Percentiles rank a stretch among this genome's conserved stretches.
These are phyloP conservation scores for Penicillium hordei DNA, from an alignment of 2,329 filamentous ascomycete species.

Conservation along the genomic window DNA sequence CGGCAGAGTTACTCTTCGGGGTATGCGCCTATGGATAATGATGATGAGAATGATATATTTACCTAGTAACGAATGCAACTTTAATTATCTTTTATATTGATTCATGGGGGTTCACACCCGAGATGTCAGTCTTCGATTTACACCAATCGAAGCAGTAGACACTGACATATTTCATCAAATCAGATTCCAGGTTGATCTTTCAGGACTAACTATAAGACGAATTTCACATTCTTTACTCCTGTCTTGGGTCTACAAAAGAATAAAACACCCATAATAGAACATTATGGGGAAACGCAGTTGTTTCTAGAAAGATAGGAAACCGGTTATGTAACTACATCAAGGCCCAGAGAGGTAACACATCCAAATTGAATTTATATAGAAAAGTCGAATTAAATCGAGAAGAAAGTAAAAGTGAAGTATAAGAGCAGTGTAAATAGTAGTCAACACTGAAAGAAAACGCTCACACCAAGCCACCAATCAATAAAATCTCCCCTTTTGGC, in stretches of 20 bases:
- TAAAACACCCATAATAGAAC: no score
- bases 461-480: slow-evolving; percentile 10
- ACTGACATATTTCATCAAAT: background rate
- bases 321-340: background rate
- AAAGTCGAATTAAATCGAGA: slow-evolving; percentile 9
- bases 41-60: background rate
- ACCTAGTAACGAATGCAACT: background rate
- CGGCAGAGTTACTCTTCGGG: background rate
- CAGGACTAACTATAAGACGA: no score
- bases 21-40: background rate
- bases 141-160: background rate
- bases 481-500: slow-evolving; percentile 11
- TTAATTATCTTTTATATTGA: no score
- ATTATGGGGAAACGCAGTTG: no score
- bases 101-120: no score
- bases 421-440: slow-evolving; percentile 7
- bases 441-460: slow-evolving; percentile 8
- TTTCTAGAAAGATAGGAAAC: background rate
- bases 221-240: no score
- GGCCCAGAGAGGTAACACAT: background rate
- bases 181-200: background rate
- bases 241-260: no score
- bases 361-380: slow-evolving; percentile 3
- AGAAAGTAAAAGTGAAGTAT: slow-evolving; percentile 17
- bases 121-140: background rate